Base-by-base conservation (phyloP, 495 filamentous ascomycete genomes). In the Peziza echinospora region DNA sequence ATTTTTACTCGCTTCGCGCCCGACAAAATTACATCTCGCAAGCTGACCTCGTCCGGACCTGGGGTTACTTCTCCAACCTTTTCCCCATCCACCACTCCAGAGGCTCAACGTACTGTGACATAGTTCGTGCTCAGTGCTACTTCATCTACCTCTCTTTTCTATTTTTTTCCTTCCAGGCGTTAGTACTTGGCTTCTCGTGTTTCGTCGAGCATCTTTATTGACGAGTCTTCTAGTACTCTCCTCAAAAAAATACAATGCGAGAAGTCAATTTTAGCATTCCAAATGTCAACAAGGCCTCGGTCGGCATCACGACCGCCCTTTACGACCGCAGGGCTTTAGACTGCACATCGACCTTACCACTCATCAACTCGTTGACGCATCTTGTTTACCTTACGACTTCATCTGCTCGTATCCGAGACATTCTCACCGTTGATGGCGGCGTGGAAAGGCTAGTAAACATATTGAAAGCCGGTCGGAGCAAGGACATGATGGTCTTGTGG, bases 211-310 rank as follows among this genome's bases (percentile, higher is more conserved):
- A 7, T 37, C 3, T 11, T 37, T 37, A 37, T 37, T 37, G 30
- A 37, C 30, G 13, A n/a, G n/a, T n/a, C n/a, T n/a, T n/a, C n/a
- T n/a, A n/a, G n/a, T n/a, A n/a, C n/a, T n/a, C n/a, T n/a, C n/a
- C n/a, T n/a, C n/a, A n/a, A 13, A 68, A 75, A 64, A 53, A 23
- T 21, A 43, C 16, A 22, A 96, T 97, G 89, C 82, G 89, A 65
- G 89, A 97, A 75, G 84, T 93, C 68, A 97, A 97, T 64, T 97
- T 96, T 66, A 94, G 89, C 66, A 94, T 97, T 60, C 89, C 89
- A 26, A 93, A 89, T 73, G 85, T 91, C 72, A 97, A 97, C 68
- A 97, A 96, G 77, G 89, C 89, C 53, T 93, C 89, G 47, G 89
- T 97, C 61, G 87, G 89, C 55, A 97, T 97, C 68, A 96, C 89